These are phyloP conservation scores for Mentha longifolia DNA, from an alignment of 257 asterid species.

Conservation along the genomic window DNA sequence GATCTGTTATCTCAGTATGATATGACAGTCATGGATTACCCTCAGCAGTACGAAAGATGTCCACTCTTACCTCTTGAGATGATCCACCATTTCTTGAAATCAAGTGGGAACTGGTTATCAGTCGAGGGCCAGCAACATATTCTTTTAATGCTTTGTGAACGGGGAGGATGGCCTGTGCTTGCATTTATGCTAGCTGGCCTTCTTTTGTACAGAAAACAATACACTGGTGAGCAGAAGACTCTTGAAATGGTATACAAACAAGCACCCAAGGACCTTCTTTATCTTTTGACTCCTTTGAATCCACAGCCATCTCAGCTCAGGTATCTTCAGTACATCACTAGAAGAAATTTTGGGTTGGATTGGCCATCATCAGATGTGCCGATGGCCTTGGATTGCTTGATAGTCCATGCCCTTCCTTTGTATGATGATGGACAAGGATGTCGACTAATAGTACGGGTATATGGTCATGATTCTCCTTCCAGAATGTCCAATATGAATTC, in stretches of 20 bases:
- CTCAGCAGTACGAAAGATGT: slow-evolving; percentile 89
- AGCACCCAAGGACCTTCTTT: slow-evolving; percentile 94
- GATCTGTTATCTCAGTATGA: slow-evolving; percentile 87
- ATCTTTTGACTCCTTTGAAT: slow-evolving; percentile 88
- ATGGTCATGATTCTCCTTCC: slow-evolving; percentile 87
- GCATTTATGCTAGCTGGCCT: slow-evolving; percentile 99
- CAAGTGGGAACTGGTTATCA: slow-evolving; percentile 98
- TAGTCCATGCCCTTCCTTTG: slow-evolving; percentile 69
- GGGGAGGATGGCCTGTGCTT: slow-evolving; percentile 99
- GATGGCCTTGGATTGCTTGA: slow-evolving; percentile 74
- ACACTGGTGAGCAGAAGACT: slow-evolving; percentile 92
- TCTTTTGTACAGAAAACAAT: slow-evolving; percentile 92
- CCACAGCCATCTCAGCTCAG: slow-evolving; percentile 99
- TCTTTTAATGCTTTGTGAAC: slow-evolving; percentile 91
- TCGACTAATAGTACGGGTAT: slow-evolving; percentile 78
- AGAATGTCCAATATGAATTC: slow-evolving; percentile 71
- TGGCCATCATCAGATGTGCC: slow-evolving; percentile 94
- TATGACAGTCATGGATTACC: slow-evolving; percentile 99
- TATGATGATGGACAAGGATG: slow-evolving; percentile 81
- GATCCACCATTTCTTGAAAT: slow-evolving; percentile 94
- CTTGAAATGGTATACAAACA: slow-evolving; percentile 98
- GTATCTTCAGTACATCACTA: slow-evolving; percentile 91
- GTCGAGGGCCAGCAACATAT: slow-evolving; percentile 97
- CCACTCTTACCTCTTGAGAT: slow-evolving; percentile 90
- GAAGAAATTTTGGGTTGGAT: slow-evolving; percentile 75